phyloP scores from a whole-genome alignment of 768 basidiomycete genomes.

The Mycena kentingensis region DNA sequence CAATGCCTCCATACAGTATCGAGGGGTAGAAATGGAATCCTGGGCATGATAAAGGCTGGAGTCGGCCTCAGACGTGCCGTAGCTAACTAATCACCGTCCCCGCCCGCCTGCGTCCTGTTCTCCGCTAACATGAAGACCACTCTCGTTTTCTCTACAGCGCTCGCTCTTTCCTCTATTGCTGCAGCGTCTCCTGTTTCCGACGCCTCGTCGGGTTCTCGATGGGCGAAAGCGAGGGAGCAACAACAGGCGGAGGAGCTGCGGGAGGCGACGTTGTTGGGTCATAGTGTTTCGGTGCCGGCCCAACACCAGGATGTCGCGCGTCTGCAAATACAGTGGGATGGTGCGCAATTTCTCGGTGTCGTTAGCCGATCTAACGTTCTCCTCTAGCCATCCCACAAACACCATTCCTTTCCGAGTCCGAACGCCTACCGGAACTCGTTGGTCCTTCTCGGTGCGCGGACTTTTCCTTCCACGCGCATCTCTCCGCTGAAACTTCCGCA shows the following conservation, averaged over 20 bases:
- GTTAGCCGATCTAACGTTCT: not conserved
- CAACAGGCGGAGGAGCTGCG: not conserved
- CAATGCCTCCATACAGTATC: too few relatives aligned
- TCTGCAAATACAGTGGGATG: constrained; percentile 6
- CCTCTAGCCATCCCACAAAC: not conserved
- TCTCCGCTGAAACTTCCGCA: not conserved
- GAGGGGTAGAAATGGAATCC: too few relatives aligned
- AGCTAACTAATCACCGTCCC: too few relatives aligned
- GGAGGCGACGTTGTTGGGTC: not conserved
- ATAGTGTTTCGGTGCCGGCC: not conserved
- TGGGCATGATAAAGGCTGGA: too few relatives aligned
- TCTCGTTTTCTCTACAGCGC: not conserved
- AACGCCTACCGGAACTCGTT: not conserved
- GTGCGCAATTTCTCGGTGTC: not conserved
- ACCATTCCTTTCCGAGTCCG: not conserved
- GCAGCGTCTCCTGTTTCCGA: not conserved
- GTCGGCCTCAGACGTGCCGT: too few relatives aligned
- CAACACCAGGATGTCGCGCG: not conserved
- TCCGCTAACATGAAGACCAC: not conserved
- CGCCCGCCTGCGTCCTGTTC: too few relatives aligned
- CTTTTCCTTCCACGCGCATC: not conserved
- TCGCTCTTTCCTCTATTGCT: not conserved
- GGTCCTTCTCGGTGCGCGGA: not conserved
- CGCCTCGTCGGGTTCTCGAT: not conserved
- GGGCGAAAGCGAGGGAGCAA: not conserved